Base-by-base conservation (phyloP, 495 filamentous ascomycete species). In the Neurospora sp. region DNA sequence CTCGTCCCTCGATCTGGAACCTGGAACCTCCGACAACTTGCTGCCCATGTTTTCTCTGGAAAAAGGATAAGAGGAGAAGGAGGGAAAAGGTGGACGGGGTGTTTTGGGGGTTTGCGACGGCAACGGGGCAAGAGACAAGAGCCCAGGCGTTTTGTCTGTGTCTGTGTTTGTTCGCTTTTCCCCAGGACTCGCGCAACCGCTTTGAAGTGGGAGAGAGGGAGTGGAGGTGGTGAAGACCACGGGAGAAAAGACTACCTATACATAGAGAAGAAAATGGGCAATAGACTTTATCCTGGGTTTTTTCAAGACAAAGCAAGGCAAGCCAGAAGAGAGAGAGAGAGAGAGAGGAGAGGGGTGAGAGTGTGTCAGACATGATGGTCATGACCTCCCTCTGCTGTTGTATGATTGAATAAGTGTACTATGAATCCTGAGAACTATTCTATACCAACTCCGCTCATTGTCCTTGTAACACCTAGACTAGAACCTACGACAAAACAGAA, bases 321-420 rank as follows among this genome's bases (percentile, higher is more conserved):
- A 31, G 27, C 2, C 27, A 31, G 0, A 20, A 12, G 0, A 22
- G 8, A 0, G 4, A 1, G n/a, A 35, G 3, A 3, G 1, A 3
- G 10, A 22, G 9, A 20, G 44, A 9, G 45, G 41, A 42, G 41
- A 7, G 1, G 41, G 5, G 0, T 18, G 41, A 31, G 27, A 27
- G 27, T 27, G 27, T 27, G 27, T 27, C 27, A 27, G 27, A 27
- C 27, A 27, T 27, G 27, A 27, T 27, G 27, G 27, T 2, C 27
- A 27, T 27, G 27, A 27, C 27, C 27, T 27, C 27, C 27, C 27
- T 31, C 27, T 31, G 27, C 27, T 31, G 27, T 31, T 3, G 27
- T 31, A 31, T 31, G 27, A 31, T 31, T 31, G 27, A 31, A 31
- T 31, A 31, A 31, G 27, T 31, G 27, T 31, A 31, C n/a, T 31